Evolutionary conservation across 2,329 filamentous ascomycete genomes (phyloP).

Genomic region (Scortechinia acanthostroma): DNA sequence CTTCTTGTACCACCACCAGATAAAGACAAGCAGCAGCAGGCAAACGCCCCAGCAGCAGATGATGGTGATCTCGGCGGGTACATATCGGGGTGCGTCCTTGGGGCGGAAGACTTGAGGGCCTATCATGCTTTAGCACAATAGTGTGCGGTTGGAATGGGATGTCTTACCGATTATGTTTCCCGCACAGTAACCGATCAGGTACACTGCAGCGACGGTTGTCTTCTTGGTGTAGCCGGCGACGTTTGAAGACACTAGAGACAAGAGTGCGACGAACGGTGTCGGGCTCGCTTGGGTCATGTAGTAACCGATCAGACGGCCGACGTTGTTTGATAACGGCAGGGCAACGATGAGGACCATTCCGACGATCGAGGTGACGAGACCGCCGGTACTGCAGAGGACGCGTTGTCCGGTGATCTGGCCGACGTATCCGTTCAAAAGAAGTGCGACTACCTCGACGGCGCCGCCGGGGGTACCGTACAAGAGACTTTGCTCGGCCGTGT

Average conservation of each 20-base stretch:
- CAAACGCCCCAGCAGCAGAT: conserved; percentile 48
- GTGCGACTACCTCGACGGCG: conserved; percentile 51
- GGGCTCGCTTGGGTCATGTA: conserved; percentile 56
- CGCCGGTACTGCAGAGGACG: conserved; percentile 42
- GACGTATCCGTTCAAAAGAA: conserved; percentile 45
- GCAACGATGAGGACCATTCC: conserved; percentile 60
- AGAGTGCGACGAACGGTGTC: conserved; percentile 54
- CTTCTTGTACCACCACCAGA: conserved; percentile 50
- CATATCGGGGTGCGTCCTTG: conserved; percentile 48
- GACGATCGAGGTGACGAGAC: conserved; percentile 42
- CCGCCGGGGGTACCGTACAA: conserved; percentile 61
- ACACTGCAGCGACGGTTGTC: conserved; percentile 46
- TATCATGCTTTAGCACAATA: conserved; percentile 6
- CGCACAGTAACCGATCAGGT: conserved; percentile 38
- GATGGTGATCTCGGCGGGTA: conserved; percentile 57
- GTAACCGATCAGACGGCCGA: conserved; percentile 54
- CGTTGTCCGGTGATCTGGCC: conserved; percentile 49
- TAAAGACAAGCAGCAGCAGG: conserved; percentile 46
- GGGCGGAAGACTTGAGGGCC: conserved; percentile 48
- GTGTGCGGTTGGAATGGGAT: conserved; percentile 4
- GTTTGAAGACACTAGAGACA: conserved; percentile 58
- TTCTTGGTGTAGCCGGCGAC: conserved; percentile 51
- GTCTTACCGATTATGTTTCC: conserved; percentile 46
- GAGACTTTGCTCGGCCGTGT: conserved; percentile 51
- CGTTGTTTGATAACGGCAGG: conserved; percentile 45